A percentile compares a stretch with the other conserved stretches of the same genome.
Conservation (phyloP, 352 stramenopile genomes). For the Phytopythium helicoides region DNA sequence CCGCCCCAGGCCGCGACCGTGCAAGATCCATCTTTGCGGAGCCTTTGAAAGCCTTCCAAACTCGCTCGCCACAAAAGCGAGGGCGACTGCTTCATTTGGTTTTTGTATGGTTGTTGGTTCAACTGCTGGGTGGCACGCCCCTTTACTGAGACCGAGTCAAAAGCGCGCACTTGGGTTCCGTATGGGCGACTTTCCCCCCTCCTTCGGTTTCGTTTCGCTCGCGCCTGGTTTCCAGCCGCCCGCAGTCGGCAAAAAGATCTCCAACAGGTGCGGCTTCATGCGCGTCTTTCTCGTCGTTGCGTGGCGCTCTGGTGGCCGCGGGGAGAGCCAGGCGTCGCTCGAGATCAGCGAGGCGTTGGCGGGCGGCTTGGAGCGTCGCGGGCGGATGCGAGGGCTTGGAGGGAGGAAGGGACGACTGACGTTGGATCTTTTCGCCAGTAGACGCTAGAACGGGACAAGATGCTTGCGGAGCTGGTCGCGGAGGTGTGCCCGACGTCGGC, state of each 20-base stretch:
- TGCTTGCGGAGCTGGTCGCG: slow-evolving; percentile 65
- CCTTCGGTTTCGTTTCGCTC: background rate
- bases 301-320: slow-evolving; percentile 65
- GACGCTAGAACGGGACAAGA: slow-evolving; percentile 13
- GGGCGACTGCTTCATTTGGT: too few relatives aligned
- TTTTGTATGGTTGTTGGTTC: too few relatives aligned
- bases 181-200: background rate
- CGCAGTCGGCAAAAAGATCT: slow-evolving; percentile 11
- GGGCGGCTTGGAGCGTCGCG: too few relatives aligned
- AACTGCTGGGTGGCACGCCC: too few relatives aligned
- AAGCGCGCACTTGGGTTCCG: background rate
- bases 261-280: slow-evolving; percentile 5
- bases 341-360: background rate
- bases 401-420: too few relatives aligned
- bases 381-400: too few relatives aligned
- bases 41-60: background rate
- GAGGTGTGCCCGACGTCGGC: slow-evolving; percentile 97
- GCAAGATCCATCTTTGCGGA: slow-evolving; percentile 3
- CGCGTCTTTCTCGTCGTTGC: too few relatives aligned
- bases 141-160: too few relatives aligned
- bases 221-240: background rate
- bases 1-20: slow-evolving; percentile 16
- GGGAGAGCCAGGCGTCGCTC: slow-evolving; percentile 93
- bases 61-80: background rate
- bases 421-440: too few relatives aligned